Evolutionary conservation across 164 flowering plant species (phyloP), one percentile per base, ranked within the genome.

Genomic region (Kingdonia uniflora): DNA sequence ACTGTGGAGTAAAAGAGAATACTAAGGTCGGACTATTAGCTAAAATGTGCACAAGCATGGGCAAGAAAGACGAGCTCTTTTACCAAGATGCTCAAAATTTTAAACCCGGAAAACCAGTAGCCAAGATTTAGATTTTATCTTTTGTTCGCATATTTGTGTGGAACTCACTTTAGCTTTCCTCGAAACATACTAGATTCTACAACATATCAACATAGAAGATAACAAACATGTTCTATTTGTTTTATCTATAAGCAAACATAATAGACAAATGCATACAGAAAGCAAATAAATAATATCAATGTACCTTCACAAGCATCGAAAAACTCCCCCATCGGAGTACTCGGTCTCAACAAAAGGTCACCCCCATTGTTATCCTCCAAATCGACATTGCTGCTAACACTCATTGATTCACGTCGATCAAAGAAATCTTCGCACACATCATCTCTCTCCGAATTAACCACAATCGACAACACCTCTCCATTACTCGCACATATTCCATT

Each of bases 301-400:
- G 47, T 79, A 86, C 99, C 99, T 76, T 92, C 96, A 76, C 71
- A 81, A 61, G 95, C 99, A 71, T 92, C 96, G 71, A 50, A 88
- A 65, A 74, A 88, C 70, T 88, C 99, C 4, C 75, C 76, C 14
- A 38, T 10, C 23, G 82, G 69, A 0, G 82, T 58, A 63, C 57
- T 20, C 12, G 51, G 19, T 71, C 51, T 77, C 53, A 54, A 50
- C 25, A 42, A 40, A 40, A 56, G 69, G 24, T 78, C 91, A 6
- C 24, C 49, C 25, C 66, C 80, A 59, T 51, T 17, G 57, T 55
- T 65, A 56, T 78, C 79, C 52, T 87, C 91, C 41, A 45, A 67
- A 6, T 77, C 89, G 17, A 69, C 62, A 55, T 63, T 59, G 66
- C 94, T 80, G 8, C 70, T 39, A 52, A 42, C 60, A 62, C 96